Base-by-base conservation (phyloP, 257 asterid species). In the Salvia miltiorrhiza region DNA sequence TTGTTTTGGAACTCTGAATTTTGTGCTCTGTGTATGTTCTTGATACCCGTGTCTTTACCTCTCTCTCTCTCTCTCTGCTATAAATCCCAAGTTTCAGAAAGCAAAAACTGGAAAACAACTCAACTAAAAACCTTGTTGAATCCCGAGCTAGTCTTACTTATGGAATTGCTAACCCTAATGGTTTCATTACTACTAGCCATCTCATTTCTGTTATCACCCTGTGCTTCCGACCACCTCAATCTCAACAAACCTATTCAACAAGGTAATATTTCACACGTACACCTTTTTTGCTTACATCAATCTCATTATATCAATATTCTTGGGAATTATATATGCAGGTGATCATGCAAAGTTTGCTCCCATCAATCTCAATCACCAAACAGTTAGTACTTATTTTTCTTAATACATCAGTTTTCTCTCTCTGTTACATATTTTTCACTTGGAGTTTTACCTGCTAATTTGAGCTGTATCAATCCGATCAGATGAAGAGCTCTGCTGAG, bases 11-110 rank as follows among this genome's bases (percentile, higher is more conserved):
- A 80, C 82, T 84, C 84, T 80, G 71, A 55, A 75, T 90, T 81
- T 86, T 83, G 97, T 88, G 97, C 84, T 90, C 73, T 76, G 95
- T 87, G 89, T 81, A 43, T 55, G 78, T 78, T 73, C 76, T 72
- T 79, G 61, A 73, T 70, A 61, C 33, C 44, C 65, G 63, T 77
- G 66, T 43, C 70, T 41, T 69, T 48, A 44, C 63, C 30, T 41
- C 17, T 30, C 57, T 32, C 32, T 40, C 24, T 52, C 63, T 61
- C 69, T 58, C 65, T 8, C 71, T 69, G 24, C 70, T 86, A 86
- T 80, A 87, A 65, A 83, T 78, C 68, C 62, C 76, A 63, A 73
- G 14, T 4, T 61, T 54, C 45, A 60, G 26, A 53, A 67, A 71
- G 40, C 74, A 47, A 35, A 52, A 43, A 28, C 26, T 35, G 13